Evolutionary conservation across 768 basidiomycete species (phyloP).

Genomic region (Suillus cothurnatus): DNA sequence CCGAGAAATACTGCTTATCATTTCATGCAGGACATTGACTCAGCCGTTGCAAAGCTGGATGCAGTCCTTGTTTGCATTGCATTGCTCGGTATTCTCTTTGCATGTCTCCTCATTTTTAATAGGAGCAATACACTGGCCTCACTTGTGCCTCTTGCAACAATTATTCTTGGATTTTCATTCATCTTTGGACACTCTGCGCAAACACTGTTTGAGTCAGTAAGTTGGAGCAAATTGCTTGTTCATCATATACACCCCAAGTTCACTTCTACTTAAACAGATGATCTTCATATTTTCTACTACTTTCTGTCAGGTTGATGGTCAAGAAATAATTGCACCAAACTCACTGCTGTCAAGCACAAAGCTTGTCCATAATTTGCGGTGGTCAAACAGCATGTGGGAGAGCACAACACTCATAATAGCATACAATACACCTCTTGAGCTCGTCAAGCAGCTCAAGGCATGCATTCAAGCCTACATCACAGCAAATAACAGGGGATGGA

Average conservation of each 20-base stretch:
- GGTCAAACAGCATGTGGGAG: slow-evolving; percentile 81
- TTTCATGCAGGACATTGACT: slow-evolving; percentile 59
- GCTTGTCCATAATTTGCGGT: slow-evolving; percentile 76
- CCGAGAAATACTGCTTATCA: slow-evolving; percentile 9
- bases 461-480: slow-evolving; percentile 61
- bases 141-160: slow-evolving; percentile 76
- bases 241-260: not conserved
- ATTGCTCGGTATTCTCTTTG: slow-evolving; percentile 61
- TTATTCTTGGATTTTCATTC: slow-evolving; percentile 83
- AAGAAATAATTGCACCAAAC: slow-evolving; percentile 80
- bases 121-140: slow-evolving; percentile 64
- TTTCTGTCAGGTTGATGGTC: slow-evolving; percentile 79
- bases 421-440: slow-evolving; percentile 71
- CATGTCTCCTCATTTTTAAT: slow-evolving; percentile 78
- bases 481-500: slow-evolving; percentile 76
- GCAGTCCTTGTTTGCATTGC: slow-evolving; percentile 66
- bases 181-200: slow-evolving; percentile 84
- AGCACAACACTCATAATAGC: slow-evolving; percentile 64
- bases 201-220: slow-evolving; percentile 74
- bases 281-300: slow-evolving; percentile 86
- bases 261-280: slow-evolving; percentile 44
- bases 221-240: slow-evolving; percentile 18
- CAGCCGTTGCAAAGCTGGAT: slow-evolving; percentile 76
- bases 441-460: slow-evolving; percentile 64
- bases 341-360: slow-evolving; percentile 69